phyloP scores from a whole-genome alignment of 176 grass and related monocot species.

The Oryza longistaminata region DNA sequence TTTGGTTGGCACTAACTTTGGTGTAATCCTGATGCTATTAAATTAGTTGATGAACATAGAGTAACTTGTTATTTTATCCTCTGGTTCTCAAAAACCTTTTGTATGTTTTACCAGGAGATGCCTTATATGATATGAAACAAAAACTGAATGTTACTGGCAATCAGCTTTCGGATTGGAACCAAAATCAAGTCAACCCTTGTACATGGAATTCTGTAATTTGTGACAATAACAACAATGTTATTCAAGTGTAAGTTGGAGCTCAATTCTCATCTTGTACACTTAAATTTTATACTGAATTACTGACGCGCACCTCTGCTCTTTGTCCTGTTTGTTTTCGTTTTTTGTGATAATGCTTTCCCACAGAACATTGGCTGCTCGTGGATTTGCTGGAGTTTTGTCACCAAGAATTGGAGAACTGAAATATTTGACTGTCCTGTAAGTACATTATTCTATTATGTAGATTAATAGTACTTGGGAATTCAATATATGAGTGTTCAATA shows the following conservation, averaged over 20 bases:
- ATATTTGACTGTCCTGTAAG: constrained; percentile 77
- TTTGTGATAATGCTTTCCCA: constrained; percentile 1
- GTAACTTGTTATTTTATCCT: neutral
- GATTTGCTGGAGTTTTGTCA: constrained; percentile 72
- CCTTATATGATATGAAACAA: constrained; percentile 60
- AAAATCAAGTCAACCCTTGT: constrained; percentile 70
- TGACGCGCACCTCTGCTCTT: neutral
- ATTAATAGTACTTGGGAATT: neutral
- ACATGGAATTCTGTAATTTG: constrained; percentile 82
- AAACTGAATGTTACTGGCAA: constrained; percentile 53
- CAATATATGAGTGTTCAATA: neutral
- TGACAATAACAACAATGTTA: constrained; percentile 66
- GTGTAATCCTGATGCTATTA: neutral
- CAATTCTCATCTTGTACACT: neutral
- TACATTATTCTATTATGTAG: constrained; percentile 2
- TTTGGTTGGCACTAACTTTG: neutral
- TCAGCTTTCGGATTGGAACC: constrained; percentile 73
- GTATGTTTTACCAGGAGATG: constrained; percentile 44
- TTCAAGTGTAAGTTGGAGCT: constrained; percentile 70
- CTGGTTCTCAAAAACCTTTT: constrained; percentile 2
- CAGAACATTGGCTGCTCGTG: constrained; percentile 77
- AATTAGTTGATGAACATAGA: neutral
- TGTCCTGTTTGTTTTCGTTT: neutral
- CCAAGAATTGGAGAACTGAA: constrained; percentile 83
- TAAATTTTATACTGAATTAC: neutral